Evolutionary conservation across 805 yeast species (phyloP).

Genomic region (Pachysolen tannophilus): DNA sequence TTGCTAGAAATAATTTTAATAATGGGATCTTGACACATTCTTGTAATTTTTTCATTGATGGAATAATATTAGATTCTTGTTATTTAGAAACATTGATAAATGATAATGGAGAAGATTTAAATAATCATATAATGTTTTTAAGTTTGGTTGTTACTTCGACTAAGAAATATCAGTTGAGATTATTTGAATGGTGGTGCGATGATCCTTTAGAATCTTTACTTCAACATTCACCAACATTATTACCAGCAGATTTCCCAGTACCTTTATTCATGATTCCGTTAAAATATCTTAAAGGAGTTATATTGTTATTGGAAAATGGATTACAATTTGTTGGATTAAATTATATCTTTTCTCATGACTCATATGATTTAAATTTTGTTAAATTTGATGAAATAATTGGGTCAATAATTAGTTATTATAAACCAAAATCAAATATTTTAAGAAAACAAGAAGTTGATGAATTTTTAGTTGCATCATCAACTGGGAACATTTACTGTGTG

Average conservation of each 20-base stretch:
- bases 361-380: not conserved
- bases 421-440: not conserved
- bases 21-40: conserved; percentile 8
- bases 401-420: not conserved
- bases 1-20: not conserved
- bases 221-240: conserved; percentile 14
- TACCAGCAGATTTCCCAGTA: conserved; percentile 18
- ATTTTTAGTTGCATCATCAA: not conserved
- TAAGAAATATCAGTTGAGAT: conserved; percentile 16
- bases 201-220: conserved; percentile 9
- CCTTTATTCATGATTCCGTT: conserved; percentile 21
- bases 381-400: not conserved
- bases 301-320: conserved; percentile 17
- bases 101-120: not conserved
- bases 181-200: conserved; percentile 16
- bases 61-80: conserved; percentile 15
- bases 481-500: not conserved
- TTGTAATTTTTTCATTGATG: conserved; percentile 16
- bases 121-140: conserved; percentile 15
- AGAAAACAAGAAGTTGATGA: not conserved
- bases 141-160: conserved; percentile 15
- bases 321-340: not conserved
- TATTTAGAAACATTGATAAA: conserved; percentile 16
- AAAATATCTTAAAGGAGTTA: conserved; percentile 15
- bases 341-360: not conserved